Conservation (phyloP, 805 yeast genomes). For the Yarrowia sp. region DNA sequence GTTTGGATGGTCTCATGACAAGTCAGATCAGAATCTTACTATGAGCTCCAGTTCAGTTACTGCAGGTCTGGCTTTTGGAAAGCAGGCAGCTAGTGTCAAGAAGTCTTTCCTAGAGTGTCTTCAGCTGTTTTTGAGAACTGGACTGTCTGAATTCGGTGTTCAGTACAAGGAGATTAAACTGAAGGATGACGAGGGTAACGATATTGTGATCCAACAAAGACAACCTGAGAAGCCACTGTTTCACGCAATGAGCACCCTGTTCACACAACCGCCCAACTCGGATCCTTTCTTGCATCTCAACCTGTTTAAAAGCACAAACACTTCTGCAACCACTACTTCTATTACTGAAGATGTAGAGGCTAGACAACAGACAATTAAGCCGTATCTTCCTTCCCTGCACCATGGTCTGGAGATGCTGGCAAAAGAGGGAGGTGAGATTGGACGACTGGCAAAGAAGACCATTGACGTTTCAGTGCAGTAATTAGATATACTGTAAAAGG, state of each 20-base stretch:
- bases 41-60: conserved; percentile 40
- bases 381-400: conserved; percentile 49
- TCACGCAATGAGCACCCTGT: conserved; percentile 29
- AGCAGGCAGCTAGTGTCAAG: conserved; percentile 32
- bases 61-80: conserved; percentile 35
- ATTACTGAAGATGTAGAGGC: conserved; percentile 62
- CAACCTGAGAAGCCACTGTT: conserved; percentile 39
- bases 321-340: conserved; percentile 30
- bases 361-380: conserved; percentile 52
- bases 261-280: conserved; percentile 40
- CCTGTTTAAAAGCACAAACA: conserved; percentile 27
- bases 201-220: background rate
- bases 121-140: conserved; percentile 44
- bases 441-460: conserved; percentile 45
- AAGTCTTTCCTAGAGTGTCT: conserved; percentile 47
- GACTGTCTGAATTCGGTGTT: background rate
- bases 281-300: conserved; percentile 34
- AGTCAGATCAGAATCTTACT: conserved; percentile 30
- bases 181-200: background rate
- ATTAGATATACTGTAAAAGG: background rate
- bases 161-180: conserved; percentile 10
- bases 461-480: background rate
- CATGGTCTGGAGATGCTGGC: conserved; percentile 51
- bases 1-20: conserved; percentile 65
- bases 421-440: conserved; percentile 73